Evolutionary conservation across 1,284 basidiomycete genomes (phyloP).

Genomic region (Somion occarium): DNA sequence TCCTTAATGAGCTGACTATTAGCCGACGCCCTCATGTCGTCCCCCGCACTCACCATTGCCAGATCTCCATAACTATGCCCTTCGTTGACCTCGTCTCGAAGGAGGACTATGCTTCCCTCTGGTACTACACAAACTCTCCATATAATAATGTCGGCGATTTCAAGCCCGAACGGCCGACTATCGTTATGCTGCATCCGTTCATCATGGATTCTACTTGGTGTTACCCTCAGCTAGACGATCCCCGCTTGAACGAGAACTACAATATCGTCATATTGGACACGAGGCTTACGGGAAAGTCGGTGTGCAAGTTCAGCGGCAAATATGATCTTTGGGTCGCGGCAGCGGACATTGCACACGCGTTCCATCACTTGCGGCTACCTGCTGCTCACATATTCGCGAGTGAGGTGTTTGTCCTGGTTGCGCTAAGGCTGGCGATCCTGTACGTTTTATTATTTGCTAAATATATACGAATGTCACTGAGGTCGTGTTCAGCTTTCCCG

Average conservation of each 20-base stretch:
- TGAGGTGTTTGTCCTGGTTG: conserved; percentile 36
- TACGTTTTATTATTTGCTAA: conserved; percentile 28
- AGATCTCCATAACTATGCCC: conserved; percentile 49
- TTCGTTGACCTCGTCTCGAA: conserved; percentile 59
- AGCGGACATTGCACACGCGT: conserved; percentile 64
- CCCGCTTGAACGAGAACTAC: conserved; percentile 47
- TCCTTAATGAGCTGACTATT: background rate
- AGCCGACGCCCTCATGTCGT: background rate
- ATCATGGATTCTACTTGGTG: conserved; percentile 70
- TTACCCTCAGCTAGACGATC: conserved; percentile 60
- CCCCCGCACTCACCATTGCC: background rate
- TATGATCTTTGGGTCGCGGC: conserved; percentile 74
- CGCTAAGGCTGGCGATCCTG: conserved; percentile 59
- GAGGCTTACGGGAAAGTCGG: conserved; percentile 60
- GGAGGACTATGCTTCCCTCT: conserved; percentile 66
- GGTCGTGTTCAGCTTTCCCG: conserved; percentile 53
- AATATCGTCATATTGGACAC: conserved; percentile 74
- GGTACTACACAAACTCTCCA: conserved; percentile 62
- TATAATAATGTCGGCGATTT: conserved; percentile 58
- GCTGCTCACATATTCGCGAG: conserved; percentile 64
- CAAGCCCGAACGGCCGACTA: conserved; percentile 55
- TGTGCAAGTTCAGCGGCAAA: conserved; percentile 43
- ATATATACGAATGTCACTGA: background rate
- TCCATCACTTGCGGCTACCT: conserved; percentile 59
- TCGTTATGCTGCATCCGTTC: conserved; percentile 62